Evolutionary conservation across 2,329 filamentous ascomycete species (phyloP).

Genomic region (Aspergillus sp.): DNA sequence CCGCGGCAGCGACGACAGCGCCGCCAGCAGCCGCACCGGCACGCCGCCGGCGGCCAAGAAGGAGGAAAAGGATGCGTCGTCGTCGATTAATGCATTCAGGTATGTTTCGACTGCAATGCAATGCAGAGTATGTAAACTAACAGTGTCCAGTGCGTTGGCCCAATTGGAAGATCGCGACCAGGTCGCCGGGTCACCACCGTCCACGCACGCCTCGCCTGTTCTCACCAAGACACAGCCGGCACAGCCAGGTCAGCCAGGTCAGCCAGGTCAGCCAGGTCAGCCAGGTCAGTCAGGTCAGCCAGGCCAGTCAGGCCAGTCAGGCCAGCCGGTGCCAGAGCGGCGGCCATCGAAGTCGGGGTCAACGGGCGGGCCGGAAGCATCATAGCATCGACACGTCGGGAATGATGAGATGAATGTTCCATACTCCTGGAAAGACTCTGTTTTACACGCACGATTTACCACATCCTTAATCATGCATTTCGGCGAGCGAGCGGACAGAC

Average conservation of each 20-base stretch:
- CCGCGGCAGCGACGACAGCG: slow-evolving; percentile 73
- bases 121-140: neutral
- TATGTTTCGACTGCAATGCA: slow-evolving; percentile 41
- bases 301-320: too few relatives aligned
- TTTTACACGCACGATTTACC: slow-evolving; percentile 11
- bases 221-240: slow-evolving; percentile 38
- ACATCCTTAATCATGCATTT: slow-evolving; percentile 4
- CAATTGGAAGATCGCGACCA: slow-evolving; percentile 37
- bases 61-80: slow-evolving; percentile 52
- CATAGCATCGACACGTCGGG: slow-evolving; percentile 28
- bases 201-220: slow-evolving; percentile 39
- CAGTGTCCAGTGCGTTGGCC: slow-evolving; percentile 36
- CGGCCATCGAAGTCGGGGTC: slow-evolving; percentile 35
- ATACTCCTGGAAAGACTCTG: slow-evolving; percentile 27
- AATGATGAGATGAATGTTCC: slow-evolving; percentile 30
- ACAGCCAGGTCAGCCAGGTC: too few relatives aligned
- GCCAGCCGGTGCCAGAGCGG: too few relatives aligned
- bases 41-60: slow-evolving; percentile 67
- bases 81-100: slow-evolving; percentile 87
- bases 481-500: neutral
- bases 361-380: slow-evolving; percentile 32
- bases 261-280: too few relatives aligned
- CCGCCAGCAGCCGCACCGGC: slow-evolving; percentile 76
- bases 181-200: slow-evolving; percentile 40
- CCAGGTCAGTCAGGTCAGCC: too few relatives aligned